phyloP scores from a whole-genome alignment of 768 basidiomycete genomes.

The Paxillus rubicundulus region DNA sequence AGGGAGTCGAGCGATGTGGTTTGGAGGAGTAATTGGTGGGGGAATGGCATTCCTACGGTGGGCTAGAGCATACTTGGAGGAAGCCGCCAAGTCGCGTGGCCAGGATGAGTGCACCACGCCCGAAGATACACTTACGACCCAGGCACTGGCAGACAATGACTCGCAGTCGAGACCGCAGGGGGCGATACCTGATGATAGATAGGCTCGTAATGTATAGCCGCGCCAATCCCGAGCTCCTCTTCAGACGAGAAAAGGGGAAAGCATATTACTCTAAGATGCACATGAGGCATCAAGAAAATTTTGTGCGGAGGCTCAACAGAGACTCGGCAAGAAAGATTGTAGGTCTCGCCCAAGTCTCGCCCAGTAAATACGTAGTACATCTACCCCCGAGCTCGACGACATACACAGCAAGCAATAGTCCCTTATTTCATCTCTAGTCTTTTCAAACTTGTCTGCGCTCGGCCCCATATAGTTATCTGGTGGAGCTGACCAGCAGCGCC shows the following conservation, averaged over 20 bases:
- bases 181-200: background rate
- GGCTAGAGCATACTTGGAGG: conserved; percentile 31
- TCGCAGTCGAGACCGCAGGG: background rate
- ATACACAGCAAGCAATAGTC: conserved; percentile 5
- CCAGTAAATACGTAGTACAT: background rate
- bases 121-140: background rate
- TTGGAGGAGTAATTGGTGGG: conserved; percentile 60
- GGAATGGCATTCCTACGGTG: conserved; percentile 48
- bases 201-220: background rate
- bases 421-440: background rate
- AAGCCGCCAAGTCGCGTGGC: conserved; percentile 15
- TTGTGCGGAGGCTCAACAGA: background rate
- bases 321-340: background rate
- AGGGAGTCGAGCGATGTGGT: conserved; percentile 43
- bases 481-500: conserved; percentile 1
- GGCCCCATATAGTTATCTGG: background rate
- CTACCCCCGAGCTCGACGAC: background rate
- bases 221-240: background rate
- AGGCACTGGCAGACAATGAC: too few species aligned
- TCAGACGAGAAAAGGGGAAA: background rate
- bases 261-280: background rate
- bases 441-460: background rate
- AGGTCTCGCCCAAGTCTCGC: too few species aligned
- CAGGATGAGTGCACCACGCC: conserved; percentile 1
- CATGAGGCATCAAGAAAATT: background rate